Conservation (phyloP, 108 stramenopile species). For the Skeletonema menzelii region DNA sequence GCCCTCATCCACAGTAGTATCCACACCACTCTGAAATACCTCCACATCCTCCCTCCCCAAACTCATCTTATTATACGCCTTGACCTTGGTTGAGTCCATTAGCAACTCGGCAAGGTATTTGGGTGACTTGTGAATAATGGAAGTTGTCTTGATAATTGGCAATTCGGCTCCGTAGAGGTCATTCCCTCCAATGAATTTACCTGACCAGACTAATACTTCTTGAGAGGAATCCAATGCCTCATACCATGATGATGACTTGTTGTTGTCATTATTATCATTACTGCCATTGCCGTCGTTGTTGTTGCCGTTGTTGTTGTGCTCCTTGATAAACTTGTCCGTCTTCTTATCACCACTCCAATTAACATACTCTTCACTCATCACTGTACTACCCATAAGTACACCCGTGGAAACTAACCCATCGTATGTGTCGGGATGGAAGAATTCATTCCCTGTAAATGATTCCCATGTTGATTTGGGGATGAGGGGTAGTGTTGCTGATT, state of each 20-base stretch:
- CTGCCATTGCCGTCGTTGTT: neutral
- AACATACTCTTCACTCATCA: conserved; percentile 36
- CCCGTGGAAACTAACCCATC: conserved; percentile 59
- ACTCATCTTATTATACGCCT: conserved; percentile 85
- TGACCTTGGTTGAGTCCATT: conserved; percentile 78
- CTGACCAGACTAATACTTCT: conserved; percentile 66
- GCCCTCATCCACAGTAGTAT: conserved; percentile 34
- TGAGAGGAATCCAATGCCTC: conserved; percentile 33
- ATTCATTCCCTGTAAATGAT: conserved; percentile 65
- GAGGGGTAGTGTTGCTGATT: conserved; percentile 50
- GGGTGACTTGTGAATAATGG: conserved; percentile 66
- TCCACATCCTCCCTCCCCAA: conserved; percentile 74
- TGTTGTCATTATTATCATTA: conserved; percentile 1
- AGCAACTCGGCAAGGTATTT: conserved; percentile 71
- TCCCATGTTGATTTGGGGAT: conserved; percentile 60
- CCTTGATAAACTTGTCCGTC: conserved; percentile 36
- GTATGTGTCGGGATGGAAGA: conserved; percentile 51
- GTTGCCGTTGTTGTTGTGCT: conserved; percentile 26
- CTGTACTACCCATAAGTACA: conserved; percentile 37
- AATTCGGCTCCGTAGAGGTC: conserved; percentile 64
- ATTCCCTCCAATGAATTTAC: conserved; percentile 41
- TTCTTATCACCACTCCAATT: conserved; percentile 64
- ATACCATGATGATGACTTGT: neutral
- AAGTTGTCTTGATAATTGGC: conserved; percentile 74
- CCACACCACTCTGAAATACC: conserved; percentile 44